Base-by-base conservation (phyloP, 1,284 basidiomycete genomes). In the Trametes polyzona region DNA sequence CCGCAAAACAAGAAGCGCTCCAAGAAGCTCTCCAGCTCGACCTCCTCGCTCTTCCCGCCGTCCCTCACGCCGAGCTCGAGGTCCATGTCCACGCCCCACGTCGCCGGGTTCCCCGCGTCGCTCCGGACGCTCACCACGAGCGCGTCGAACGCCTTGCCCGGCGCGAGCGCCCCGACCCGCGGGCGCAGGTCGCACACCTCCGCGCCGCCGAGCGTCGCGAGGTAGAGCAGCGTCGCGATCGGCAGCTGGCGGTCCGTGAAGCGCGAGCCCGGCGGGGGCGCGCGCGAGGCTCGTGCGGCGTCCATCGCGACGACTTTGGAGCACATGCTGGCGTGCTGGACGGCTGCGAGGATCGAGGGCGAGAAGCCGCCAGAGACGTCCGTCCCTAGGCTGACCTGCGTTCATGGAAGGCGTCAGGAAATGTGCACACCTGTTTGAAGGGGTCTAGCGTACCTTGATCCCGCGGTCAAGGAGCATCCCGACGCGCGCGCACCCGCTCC, bases 201-300 rank as follows among this genome's bases (percentile, higher is more conserved):
- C 0, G 96, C 96, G 1, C 96, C 96, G 37, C 96, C 96, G 26
- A 92, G 77, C 2, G 96, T 99, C 9, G 96, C 95, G 43, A 98
- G 86, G 76, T 94, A 91, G 62, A 97, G 81, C 43, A 98, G 79
- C 1, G 93, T 87, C 7, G 92, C 76, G 36, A 95, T 79, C 6
- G 87, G 78, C 12, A 98, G 80, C 49, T 88, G 89, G 17, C 80
- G 79, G 62, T 81, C 78, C 3, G 81, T 75, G 68, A 93, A 92
- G 47, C 69, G 61, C 12, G 66, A 57, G 50, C 59, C 46, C 4
- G 50, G 17, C 50, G 56, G 30, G 55, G 61, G 47, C 12, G 59
- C 24, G 26, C 17, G 17, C 6, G 43, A 8, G 33, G 59, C 24
- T 14, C 17, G 17, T 3, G 43, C 12, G 33, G 36, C 47, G 62